Percentiles rank a stretch among this genome's conserved stretches.
These are phyloP conservation scores for Arctium lappa DNA, from an alignment of 129 eudicot species.

Conservation along the genomic window DNA sequence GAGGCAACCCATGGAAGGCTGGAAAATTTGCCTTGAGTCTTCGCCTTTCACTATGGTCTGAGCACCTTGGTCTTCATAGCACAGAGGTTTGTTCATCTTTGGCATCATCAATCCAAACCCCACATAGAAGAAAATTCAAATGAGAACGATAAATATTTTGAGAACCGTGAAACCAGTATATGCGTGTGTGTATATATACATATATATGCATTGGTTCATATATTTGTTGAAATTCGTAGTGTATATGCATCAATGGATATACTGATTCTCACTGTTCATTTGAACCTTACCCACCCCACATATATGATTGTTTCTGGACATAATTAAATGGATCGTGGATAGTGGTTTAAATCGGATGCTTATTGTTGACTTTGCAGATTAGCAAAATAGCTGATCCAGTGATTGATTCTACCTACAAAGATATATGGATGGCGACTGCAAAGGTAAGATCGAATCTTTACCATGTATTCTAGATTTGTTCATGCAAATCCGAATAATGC, in stretches of 20 bases:
- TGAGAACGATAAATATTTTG: background rate
- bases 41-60: slow-evolving; percentile 93
- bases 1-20: slow-evolving; percentile 86
- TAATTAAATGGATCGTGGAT: background rate
- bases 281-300: background rate
- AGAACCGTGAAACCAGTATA: background rate
- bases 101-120: background rate
- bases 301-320: background rate
- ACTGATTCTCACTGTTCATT: background rate
- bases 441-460: slow-evolving; percentile 40
- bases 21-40: slow-evolving; percentile 95
- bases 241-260: background rate
- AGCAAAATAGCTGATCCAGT: slow-evolving; percentile 80
- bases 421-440: slow-evolving; percentile 99
- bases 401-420: slow-evolving; percentile 90
- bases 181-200: too few relatives aligned
- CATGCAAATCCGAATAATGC: background rate
- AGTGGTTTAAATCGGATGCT: slow-evolving; percentile 7
- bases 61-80: slow-evolving; percentile 89
- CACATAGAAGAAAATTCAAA: background rate
- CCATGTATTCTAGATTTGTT: background rate
- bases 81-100: slow-evolving; percentile 50
- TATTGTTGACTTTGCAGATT: slow-evolving; percentile 42
- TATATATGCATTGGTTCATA: background rate
- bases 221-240: background rate